Evolutionary conservation across 2,329 filamentous ascomycete species (phyloP), one percentile per base, ranked within the genome.

Genomic region (Cytospora paraplurivora): DNA sequence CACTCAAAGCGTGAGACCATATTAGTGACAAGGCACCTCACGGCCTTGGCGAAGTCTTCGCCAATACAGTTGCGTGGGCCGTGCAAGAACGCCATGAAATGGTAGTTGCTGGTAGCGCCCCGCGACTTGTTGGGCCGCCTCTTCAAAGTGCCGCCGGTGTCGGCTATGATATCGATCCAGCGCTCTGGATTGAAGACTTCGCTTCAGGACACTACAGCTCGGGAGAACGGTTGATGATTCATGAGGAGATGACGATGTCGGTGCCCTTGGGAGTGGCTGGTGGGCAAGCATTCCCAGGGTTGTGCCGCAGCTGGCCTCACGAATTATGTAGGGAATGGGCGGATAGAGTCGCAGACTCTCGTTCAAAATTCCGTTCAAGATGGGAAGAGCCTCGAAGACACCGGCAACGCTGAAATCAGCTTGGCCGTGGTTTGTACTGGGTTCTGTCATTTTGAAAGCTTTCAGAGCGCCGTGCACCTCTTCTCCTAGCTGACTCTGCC

Each of bases 31-130:
- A 94, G 72, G 72, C 88, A 92, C 11, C 88, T 86, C 74, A 93
- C 91, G 0, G 88, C 85, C 70, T 85, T 87, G 0, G 91, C 88
- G 72, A 93, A 93, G 0, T 81, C 80, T 71, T 88, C 85, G 0
- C 89, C 89, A 64, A 92, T 92, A 70, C 89, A 92, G 67, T 83
- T 85, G 56, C 89, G 79, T 1, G 88, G 88, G 0, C 90, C 89
- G 67, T 91, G 88, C 54, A 92, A 72, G 73, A 92, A 92, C 0
- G 87, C 91, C 69, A 89, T 70, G 59, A 86, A 83, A 1, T 85
- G 81, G 71, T 89, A 93, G 71, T 92, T 92, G 62, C 82, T 89
- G 3, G 79, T 78, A 0, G 89, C 87, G 5, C 89, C 88, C 1
- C 88, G 88, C 1, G 81, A 84, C 59, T 86, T 86, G 11, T 79